Base-by-base conservation (phyloP, 2,329 filamentous ascomycete genomes). In the Zarea fungicola region DNA sequence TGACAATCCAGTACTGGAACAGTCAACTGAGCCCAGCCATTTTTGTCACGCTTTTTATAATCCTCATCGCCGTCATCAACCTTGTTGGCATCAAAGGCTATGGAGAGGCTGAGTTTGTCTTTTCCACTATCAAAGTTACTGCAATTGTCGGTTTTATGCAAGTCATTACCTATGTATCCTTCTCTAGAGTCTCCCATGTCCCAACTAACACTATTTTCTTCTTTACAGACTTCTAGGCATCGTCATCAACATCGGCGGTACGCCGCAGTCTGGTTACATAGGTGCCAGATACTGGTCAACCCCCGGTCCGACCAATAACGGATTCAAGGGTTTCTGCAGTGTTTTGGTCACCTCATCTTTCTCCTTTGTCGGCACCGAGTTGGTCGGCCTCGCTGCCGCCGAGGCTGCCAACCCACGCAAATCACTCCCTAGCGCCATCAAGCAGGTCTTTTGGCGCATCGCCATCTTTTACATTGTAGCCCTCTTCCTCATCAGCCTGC, bases 41-140 rank as follows among this genome's bases (percentile, higher is more conserved):
- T n/a, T 95, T 85, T 71, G 85, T 95, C 16, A 79, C 86, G 25
- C 74, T 95, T 45, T 95, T 95, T 66, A 77, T 90, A 52, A 55
- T 81, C 5, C 58, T 84, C 23, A 56, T 61, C 16, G 50, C 54
- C 18, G 23, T 52, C 16, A 56, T 61, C 51, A 59, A 61, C 41
- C 35, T 61, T 28, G 57, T 60, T 37, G 58, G 58, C 25, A 55
- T 58, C 43, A 53, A 53, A 29, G 56, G 55, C 21, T 60, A 60
- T 34, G 58, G 57, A n/a, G 58, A 60, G 52, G 56, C 55, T 16
- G 58, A 60, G 42, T 60, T 60, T 29, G 18, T 59, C 14, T 54
- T 60, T 16, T 56, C 56, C 16, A 54, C 51, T 14, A 37, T 60
- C 28, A 60, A 60, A 40, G 55, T 60, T 6, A 54, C 55, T 23